Conservation (phyloP, 106 monocot species). For the Xerophyta viscosa region DNA sequence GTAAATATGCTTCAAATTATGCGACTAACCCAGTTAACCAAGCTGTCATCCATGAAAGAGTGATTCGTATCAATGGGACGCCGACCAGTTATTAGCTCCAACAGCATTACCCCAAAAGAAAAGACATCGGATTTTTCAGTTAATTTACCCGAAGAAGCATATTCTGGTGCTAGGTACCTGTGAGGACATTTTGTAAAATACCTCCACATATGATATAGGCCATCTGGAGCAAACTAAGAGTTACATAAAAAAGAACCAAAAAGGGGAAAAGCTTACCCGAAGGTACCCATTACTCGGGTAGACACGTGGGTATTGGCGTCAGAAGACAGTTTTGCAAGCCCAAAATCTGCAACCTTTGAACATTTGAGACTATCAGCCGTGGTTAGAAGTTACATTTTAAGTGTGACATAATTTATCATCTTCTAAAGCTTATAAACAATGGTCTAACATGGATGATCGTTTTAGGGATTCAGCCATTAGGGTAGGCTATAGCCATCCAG, state of each 20-base stretch:
- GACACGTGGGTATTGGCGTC: slow-evolving; percentile 71
- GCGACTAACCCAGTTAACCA: slow-evolving; percentile 46
- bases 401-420: too few species aligned
- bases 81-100: slow-evolving; percentile 46
- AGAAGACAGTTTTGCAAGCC: slow-evolving; percentile 63
- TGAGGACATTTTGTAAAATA: not conserved
- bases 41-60: slow-evolving; percentile 36
- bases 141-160: slow-evolving; percentile 50
- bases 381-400: too few species aligned
- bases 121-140: slow-evolving; percentile 58
- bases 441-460: too few species aligned
- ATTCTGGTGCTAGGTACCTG: slow-evolving; percentile 57
- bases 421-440: too few species aligned
- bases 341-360: slow-evolving; percentile 95
- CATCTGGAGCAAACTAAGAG: too few species aligned
- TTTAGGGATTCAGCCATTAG: too few species aligned
- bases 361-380: too few species aligned
- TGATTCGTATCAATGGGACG: slow-evolving; percentile 29
- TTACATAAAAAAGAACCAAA: not conserved
- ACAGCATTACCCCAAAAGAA: slow-evolving; percentile 52
- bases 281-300: slow-evolving; percentile 74
- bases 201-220: too few species aligned
- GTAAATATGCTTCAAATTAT: not conserved
- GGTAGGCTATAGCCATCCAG: too few species aligned
- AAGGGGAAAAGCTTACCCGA: slow-evolving; percentile 30